phyloP scores from a whole-genome alignment of 495 filamentous ascomycete species.

The Talaromyces adpressus region DNA sequence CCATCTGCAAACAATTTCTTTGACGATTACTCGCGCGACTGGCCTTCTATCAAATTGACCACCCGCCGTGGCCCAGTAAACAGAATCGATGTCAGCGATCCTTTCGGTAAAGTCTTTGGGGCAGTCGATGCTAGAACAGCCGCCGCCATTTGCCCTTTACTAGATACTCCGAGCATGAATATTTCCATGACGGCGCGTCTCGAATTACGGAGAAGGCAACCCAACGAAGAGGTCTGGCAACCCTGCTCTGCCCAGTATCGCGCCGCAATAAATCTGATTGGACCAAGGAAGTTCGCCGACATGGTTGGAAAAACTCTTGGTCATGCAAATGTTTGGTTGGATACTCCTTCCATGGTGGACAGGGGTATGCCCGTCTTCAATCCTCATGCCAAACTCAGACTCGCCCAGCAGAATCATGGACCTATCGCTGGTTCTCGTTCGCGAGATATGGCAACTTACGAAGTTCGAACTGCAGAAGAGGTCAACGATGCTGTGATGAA shows the following conservation, averaged over 20 bases:
- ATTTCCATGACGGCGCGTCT: constrained; percentile 63
- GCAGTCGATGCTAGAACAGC: constrained; percentile 65
- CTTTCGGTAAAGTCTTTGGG: constrained; percentile 63
- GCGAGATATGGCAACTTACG: constrained; percentile 34
- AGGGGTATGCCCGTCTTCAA: constrained; percentile 60
- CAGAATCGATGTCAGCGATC: constrained; percentile 63
- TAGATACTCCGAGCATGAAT: constrained; percentile 54
- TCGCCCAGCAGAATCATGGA: constrained; percentile 20
- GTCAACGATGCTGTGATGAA: constrained; percentile 74
- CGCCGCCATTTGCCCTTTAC: constrained; percentile 56
- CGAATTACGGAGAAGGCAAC: constrained; percentile 48
- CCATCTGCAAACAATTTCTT: constrained; percentile 47
- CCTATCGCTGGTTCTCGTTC: constrained; percentile 16
- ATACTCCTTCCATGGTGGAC: constrained; percentile 55
- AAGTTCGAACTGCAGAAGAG: constrained; percentile 69
- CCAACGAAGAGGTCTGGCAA: constrained; percentile 50
- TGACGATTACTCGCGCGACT: constrained; percentile 31
- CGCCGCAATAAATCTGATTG: constrained; percentile 71
- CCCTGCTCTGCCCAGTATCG: constrained; percentile 43
- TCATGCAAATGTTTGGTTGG: constrained; percentile 57
- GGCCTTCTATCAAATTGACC: constrained; percentile 67
- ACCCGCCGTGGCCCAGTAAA: constrained; percentile 49
- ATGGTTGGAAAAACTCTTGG: constrained; percentile 59
- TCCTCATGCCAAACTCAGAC: constrained; percentile 50
- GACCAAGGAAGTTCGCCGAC: constrained; percentile 56